Evolutionary conservation across 345 rosid species (phyloP), one percentile per base, ranked within the genome.

Genomic region (Balakata baccata): DNA sequence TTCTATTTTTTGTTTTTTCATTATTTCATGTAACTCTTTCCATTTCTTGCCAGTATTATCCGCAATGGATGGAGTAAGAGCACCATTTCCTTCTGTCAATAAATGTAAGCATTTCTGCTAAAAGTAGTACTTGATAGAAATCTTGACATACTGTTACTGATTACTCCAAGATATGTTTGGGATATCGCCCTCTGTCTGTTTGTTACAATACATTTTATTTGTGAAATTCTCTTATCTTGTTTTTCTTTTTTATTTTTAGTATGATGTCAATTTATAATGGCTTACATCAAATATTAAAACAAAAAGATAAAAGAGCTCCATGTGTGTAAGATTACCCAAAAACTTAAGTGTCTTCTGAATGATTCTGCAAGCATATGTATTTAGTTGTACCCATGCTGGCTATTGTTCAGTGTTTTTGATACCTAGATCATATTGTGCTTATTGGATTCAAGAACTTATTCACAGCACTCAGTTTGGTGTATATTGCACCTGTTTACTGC

Each of bases 61-160:
- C 0, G 94, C 94, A 23, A 85, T 89, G 86, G 86, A 86, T 69
- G 94, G 90, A 66, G 43, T 89, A 38, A 82, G 87, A 76, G 83
- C 85, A 29, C 89, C 83, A 9, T 86, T 88, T 79, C 90, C 90
- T 79, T 82, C 87, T 60, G 80, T 89, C 70, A 74, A 67, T 54
- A 88, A 78, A 83, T 74, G 94, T 89, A 83, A 84, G 92, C 75
- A 51, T 47, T 43, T 22, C 20, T 43, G 45, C 25, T 57, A 51
- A 38, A 12, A 25, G 22, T 39, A 38, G 12, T 34, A 3, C 54
- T 22, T 63, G 70, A 38, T 22, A 70, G 51, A 18, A 20, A 18
- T 34, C 20, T 50, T 49, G 61, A 29, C 51, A 54, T 25, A n/a
- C n/a, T n/a, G n/a, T n/a, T 69, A 61, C 38, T 13, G 47, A 67